These are phyloP conservation scores for Exophiala aquamarina DNA, from an alignment of 2,329 filamentous ascomycete genomes.

Conservation along the genomic window DNA sequence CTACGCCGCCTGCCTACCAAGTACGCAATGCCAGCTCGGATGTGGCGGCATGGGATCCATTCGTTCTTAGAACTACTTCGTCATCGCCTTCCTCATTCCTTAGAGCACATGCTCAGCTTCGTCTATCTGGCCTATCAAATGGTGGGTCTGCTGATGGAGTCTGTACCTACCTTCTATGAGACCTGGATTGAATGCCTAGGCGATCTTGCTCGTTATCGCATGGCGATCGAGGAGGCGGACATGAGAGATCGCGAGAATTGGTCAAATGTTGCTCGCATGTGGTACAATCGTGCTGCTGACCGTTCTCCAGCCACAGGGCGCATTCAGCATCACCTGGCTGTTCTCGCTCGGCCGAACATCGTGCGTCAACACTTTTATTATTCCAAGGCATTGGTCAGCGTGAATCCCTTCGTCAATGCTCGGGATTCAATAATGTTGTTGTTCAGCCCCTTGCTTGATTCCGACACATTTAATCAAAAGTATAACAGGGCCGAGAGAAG, in stretches of 20 bases:
- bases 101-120: constrained; percentile 89
- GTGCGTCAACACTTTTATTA: constrained; percentile 58
- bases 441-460: constrained; percentile 51
- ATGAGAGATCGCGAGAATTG: constrained; percentile 74
- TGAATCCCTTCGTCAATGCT: constrained; percentile 56
- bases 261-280: constrained; percentile 75
- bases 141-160: constrained; percentile 84
- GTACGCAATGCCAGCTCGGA: constrained; percentile 89
- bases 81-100: constrained; percentile 69
- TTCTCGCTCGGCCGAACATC: constrained; percentile 58
- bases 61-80: constrained; percentile 76
- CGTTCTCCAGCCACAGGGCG: constrained; percentile 72
- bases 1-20: constrained; percentile 71
- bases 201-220: constrained; percentile 79
- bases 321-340: constrained; percentile 83
- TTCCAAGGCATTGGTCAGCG: constrained; percentile 56
- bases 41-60: constrained; percentile 94
- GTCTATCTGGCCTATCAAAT: constrained; percentile 88
- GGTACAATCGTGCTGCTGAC: constrained; percentile 83
- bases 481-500: constrained; percentile 43
- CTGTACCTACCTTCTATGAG: constrained; percentile 76
- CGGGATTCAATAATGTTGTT: constrained; percentile 57
- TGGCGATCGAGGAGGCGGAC: constrained; percentile 88
- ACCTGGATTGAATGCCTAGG: constrained; percentile 95
- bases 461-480: constrained; percentile 30